Conservation (phyloP, 1,284 basidiomycete genomes). For the Rhodotorula mucilaginosa region DNA sequence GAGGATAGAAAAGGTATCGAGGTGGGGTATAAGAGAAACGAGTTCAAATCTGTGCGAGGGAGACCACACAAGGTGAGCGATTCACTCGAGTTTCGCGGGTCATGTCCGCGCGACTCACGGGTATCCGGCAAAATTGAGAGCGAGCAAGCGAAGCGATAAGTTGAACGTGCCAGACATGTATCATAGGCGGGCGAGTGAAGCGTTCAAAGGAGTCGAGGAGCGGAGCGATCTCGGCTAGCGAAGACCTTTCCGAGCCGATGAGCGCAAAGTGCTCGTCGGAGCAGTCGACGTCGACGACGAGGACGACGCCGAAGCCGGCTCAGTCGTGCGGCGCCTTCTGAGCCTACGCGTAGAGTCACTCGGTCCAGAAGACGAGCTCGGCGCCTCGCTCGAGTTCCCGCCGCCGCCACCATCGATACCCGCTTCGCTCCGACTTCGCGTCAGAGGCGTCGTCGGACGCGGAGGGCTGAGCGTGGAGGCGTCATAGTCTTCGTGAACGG, state of each 20-base stretch:
- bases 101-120: neutral
- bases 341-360: neutral
- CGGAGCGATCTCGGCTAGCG: too few species aligned
- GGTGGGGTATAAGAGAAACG: too few species aligned
- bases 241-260: too few species aligned
- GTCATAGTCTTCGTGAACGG: conserved; percentile 1
- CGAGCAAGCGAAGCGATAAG: too few species aligned
- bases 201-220: neutral
- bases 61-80: too few species aligned
- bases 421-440: neutral
- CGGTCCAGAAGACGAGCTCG: neutral
- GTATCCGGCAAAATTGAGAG: neutral
- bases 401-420: neutral
- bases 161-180: too few species aligned
- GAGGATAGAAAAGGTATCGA: too few species aligned
- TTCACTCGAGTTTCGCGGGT: too few species aligned
- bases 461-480: neutral
- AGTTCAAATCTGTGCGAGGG: too few species aligned
- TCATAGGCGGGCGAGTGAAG: too few species aligned
- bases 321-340: neutral
- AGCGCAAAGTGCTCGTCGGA: too few species aligned
- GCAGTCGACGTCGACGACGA: neutral
- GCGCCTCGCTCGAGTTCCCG: neutral
- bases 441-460: conserved; percentile 4
- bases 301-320: neutral